Base-by-base conservation (phyloP, 352 stramenopile genomes). In the Elongisporangium anandrum region DNA sequence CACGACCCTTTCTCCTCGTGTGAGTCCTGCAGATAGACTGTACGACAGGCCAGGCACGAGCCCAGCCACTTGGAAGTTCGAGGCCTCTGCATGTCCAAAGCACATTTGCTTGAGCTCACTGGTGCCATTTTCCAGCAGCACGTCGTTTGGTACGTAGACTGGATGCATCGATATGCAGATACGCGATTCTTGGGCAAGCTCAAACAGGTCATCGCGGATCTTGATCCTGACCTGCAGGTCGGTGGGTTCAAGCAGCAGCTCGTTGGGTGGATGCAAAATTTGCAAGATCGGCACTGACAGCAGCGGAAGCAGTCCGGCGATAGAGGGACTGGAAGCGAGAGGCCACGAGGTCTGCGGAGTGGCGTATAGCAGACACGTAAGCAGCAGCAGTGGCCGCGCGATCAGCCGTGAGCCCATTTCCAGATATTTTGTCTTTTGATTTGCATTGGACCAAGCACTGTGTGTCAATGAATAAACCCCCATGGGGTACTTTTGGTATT, bases 141-240 rank as follows among this genome's bases (percentile, higher is more conserved):
- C 70, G 50, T 86, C 82, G 0, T 60, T 39, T 0, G 78, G 77
- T 4, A 74, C 59, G 49, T 68, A 71, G n/a, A 75, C 68, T 9
- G 77, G 58, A 13, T 79, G 66, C 66, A 90, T 77, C 54, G 73
- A 68, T 26, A 93, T 65, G 54, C 81, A 93, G 20, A 93, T 73
- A 5, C 66, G 71, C 9, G 73, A 57, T 52, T 72, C 64, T 6
- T 52, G 55, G 13, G 56, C 55, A 3, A 38, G 50, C 4, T 59
- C 56, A 15, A 87, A 59, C 15, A 81, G 47, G 20, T 81, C 70
- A 9, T 60, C 56, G 17, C 77, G 79, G 24, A 90, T 65, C 16
- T 63, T 53, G 20, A 93, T 71, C 49, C 83, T 66, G 54, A 91
- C 81, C 3, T 78, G 61, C 23, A 93, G 61, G 21, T 87, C 71